These are phyloP conservation scores for Irpex sp. DNA, from an alignment of 1,284 basidiomycete species.

Conservation along the genomic window DNA sequence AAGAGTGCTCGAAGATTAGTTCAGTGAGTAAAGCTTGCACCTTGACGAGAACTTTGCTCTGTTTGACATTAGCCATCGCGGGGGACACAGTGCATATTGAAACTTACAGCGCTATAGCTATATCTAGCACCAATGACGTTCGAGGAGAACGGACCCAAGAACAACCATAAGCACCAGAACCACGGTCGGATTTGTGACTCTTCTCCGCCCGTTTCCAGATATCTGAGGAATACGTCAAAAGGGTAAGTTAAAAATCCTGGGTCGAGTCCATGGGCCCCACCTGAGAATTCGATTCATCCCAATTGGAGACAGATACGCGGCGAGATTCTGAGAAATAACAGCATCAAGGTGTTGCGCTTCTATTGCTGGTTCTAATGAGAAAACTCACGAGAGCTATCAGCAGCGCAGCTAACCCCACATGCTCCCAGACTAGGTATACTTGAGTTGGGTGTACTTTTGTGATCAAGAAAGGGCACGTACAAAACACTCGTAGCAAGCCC, in stretches of 20 bases:
- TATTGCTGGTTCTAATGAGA: constrained; percentile 14
- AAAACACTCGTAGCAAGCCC: constrained; percentile 10
- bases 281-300: constrained; percentile 34
- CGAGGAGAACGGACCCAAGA: constrained; percentile 41
- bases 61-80: not conserved
- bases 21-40: constrained; percentile 58
- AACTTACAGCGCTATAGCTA: constrained; percentile 23
- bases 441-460: constrained; percentile 5
- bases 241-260: not conserved
- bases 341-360: not conserved
- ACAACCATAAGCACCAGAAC: constrained; percentile 67
- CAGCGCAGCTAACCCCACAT: not conserved
- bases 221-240: constrained; percentile 22
- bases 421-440: constrained; percentile 1
- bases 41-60: constrained; percentile 37
- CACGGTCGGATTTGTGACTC: constrained; percentile 37
- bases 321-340: not conserved
- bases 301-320: not conserved
- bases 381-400: constrained; percentile 8
- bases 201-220: constrained; percentile 38
- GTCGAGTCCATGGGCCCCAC: constrained; percentile 8
- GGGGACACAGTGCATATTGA: not conserved
- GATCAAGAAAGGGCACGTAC: constrained; percentile 11
- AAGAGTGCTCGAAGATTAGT: constrained; percentile 60
- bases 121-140: constrained; percentile 37